Evolutionary conservation across 257 asterid species (phyloP).

Genomic region (Eucommia ulmoides): DNA sequence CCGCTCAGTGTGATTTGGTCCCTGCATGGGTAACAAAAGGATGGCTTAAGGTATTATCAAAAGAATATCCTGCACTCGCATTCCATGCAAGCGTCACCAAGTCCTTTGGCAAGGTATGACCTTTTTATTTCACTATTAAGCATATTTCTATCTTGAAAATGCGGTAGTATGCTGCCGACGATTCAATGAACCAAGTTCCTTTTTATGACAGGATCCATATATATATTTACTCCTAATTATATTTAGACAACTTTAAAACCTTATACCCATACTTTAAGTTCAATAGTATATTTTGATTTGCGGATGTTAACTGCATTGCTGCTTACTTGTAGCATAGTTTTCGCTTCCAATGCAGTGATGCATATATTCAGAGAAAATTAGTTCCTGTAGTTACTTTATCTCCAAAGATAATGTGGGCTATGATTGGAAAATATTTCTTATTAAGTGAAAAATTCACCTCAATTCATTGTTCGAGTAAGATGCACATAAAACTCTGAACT

Average conservation of each 20-base stretch:
- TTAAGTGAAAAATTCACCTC: not conserved
- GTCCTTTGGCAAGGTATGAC: slow-evolving; percentile 88
- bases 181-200: not conserved
- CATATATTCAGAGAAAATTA: not conserved
- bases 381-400: not conserved
- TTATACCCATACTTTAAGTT: too few species aligned
- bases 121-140: not conserved
- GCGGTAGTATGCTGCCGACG: not conserved
- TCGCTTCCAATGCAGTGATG: too few species aligned
- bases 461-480: not conserved
- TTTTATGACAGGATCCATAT: not conserved
- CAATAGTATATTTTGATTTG: too few species aligned
- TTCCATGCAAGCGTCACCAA: slow-evolving; percentile 91
- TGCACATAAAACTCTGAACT: not conserved
- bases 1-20: slow-evolving; percentile 80
- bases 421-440: not conserved
- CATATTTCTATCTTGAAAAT: not conserved
- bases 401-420: not conserved
- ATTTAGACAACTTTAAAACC: too few species aligned
- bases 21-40: slow-evolving; percentile 97
- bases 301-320: too few species aligned
- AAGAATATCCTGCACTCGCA: slow-evolving; percentile 88
- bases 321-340: too few species aligned
- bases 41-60: slow-evolving; percentile 78
- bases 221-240: not conserved